Base-by-base conservation (phyloP, 208 protist species). In the Acanthamoeba sp. region DNA sequence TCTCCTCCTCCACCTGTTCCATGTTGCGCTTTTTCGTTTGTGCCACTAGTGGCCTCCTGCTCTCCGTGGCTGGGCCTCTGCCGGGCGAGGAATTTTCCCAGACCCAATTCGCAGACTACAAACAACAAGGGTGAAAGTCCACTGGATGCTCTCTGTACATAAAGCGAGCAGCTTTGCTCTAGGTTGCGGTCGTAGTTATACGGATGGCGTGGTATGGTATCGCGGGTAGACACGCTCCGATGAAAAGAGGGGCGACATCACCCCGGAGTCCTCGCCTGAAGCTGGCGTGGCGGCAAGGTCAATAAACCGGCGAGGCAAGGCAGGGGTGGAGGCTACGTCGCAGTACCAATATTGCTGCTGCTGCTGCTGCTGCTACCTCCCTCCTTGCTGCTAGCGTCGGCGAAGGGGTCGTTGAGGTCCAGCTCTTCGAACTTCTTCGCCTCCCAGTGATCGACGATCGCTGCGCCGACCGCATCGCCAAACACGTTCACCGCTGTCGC, bases 361-460 rank as follows among this genome's bases (percentile, higher is more conserved):
- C 20, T 34, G 22, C 42, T 85, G 22, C 42, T 52, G 16, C 73
- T 27, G 76, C 45, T 85, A 7, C 69, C 36, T 38, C 27, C 24
- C 76, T 85, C 48, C 45, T 57, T 69, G n/a, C 59, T 34, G 59
- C 76, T 85, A 9, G n/a, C 5, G 38, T 57, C 42, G 32, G 27
- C 34, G 22, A 45, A 32, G 20, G 42, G 7, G 76, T 85, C 76
- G 3, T 59, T 24, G 20, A 38, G 27, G 5, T 52, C 10, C 45
- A 50, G 14, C 42, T 85, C 76, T 24, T 85, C 76, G 24, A 32
- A 85, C 76, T 85, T 85, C 48, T 85, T 85, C 14, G 76, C 76
- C 32, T 85, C 76, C 76, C 76, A 85, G 76, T 85, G 76, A 36
- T 85, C 76, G 14, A 85, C 76, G 27, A 85, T 85, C 76, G 76